Percentiles rank a stretch among this genome's conserved stretches.
These are phyloP conservation scores for Solanum hybrid DNA, from an alignment of 305 asterid genomes.

Conservation along the genomic window DNA sequence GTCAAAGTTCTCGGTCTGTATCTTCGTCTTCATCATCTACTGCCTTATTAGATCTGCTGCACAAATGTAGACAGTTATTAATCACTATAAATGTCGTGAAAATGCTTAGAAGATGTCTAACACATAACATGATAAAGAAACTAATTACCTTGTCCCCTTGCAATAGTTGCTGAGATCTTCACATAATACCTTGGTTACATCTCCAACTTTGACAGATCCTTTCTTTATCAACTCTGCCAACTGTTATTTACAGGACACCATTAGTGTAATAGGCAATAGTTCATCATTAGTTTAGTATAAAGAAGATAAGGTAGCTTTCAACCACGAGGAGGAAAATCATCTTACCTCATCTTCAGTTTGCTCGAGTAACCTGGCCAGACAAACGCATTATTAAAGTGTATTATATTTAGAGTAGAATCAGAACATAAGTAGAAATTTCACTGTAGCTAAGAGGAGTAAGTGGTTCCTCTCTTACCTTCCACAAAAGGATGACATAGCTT, in stretches of 20 bases:
- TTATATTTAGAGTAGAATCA: neutral
- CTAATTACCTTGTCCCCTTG: constrained; percentile 41
- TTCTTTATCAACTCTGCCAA: constrained; percentile 69
- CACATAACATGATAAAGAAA: neutral
- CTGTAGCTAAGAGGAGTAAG: neutral
- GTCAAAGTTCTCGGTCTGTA: constrained; percentile 36
- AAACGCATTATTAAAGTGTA: constrained; percentile 2
- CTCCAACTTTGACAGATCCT: constrained; percentile 59
- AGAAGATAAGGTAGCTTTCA: neutral
- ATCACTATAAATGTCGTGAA: neutral
- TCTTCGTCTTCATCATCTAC: constrained; percentile 18
- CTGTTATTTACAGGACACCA: constrained; percentile 23
- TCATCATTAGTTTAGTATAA: neutral
- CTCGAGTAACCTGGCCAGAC: constrained; percentile 67
- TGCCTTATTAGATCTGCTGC: constrained; percentile 20
- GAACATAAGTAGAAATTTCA: neutral
- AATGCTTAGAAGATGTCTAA: neutral
- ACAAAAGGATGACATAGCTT: constrained; percentile 80
- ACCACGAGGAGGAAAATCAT: neutral
- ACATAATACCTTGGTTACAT: constrained; percentile 73
- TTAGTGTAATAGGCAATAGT: neutral
- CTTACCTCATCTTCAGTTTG: constrained; percentile 88
- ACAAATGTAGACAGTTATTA: constrained; percentile 3
- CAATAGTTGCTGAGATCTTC: constrained; percentile 65
- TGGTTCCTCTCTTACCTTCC: constrained; percentile 59